These are phyloP conservation scores for Irpex rosettiformis DNA, from an alignment of 1,284 basidiomycete genomes.

Conservation along the genomic window DNA sequence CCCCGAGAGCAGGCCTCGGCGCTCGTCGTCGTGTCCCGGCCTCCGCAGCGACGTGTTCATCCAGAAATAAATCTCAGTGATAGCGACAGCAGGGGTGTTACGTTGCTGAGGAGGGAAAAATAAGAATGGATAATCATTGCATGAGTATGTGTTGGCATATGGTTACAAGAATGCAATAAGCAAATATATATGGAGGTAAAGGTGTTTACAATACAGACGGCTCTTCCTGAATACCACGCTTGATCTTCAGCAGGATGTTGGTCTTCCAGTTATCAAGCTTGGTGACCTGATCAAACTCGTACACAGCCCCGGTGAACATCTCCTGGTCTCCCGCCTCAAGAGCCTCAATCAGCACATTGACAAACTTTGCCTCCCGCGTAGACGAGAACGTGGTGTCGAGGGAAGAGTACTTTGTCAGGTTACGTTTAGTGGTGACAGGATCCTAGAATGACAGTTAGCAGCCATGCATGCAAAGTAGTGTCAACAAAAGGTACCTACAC, in stretches of 20 bases:
- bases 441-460: conserved; percentile 51
- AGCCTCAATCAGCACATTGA: conserved; percentile 73
- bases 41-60: neutral
- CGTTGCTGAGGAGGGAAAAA: neutral
- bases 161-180: conserved; percentile 1
- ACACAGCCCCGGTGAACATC: conserved; percentile 74
- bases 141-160: neutral
- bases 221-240: conserved; percentile 72
- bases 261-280: conserved; percentile 97
- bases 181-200: neutral
- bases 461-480: conserved; percentile 3
- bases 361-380: conserved; percentile 89
- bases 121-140: neutral
- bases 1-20: neutral
- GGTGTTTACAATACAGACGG: conserved; percentile 40
- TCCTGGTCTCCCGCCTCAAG: conserved; percentile 80
- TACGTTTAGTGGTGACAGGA: conserved; percentile 77
- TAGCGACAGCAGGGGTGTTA: conserved; percentile 1
- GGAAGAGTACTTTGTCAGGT: conserved; percentile 70
- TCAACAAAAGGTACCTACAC: conserved; percentile 46
- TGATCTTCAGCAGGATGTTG: conserved; percentile 82
- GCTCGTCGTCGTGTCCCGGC: neutral
- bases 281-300: conserved; percentile 84
- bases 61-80: neutral
- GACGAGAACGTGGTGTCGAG: conserved; percentile 81